phyloP scores from a whole-genome alignment of 163 green algal genomes.

The Chloromonas sp. region DNA sequence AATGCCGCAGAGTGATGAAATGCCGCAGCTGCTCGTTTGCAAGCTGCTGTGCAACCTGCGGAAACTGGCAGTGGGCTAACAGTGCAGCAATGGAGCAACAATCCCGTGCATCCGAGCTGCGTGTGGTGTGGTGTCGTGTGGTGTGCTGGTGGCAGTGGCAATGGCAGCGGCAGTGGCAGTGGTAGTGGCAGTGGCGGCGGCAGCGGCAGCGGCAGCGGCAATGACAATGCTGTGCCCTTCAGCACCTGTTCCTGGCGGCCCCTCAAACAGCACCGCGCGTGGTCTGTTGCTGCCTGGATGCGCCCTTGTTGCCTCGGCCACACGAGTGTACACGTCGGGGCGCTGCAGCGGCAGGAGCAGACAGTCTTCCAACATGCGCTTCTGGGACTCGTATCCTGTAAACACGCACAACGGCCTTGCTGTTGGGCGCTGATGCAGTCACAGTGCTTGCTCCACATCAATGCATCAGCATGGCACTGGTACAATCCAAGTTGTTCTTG shows the following conservation, averaged over 20 bases:
- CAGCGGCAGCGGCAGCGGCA: too few species aligned
- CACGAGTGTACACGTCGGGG: constrained; percentile 58
- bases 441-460: background rate
- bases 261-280: constrained; percentile 84
- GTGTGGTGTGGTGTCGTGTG: too few species aligned
- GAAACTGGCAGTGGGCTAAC: too few species aligned
- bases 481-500: background rate
- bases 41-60: too few species aligned
- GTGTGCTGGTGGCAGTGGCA: too few species aligned
- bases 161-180: too few species aligned
- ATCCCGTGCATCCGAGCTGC: too few species aligned
- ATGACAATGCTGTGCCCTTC: too few species aligned
- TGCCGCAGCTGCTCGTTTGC: too few species aligned
- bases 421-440: background rate
- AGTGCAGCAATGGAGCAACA: too few species aligned
- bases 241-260: constrained; percentile 9
- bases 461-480: background rate
- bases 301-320: constrained; percentile 56
- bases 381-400: constrained; percentile 80
- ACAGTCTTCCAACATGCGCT: constrained; percentile 82
- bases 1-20: too few species aligned
- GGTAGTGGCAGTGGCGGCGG: too few species aligned
- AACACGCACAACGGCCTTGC: background rate
- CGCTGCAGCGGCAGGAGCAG: constrained; percentile 81
- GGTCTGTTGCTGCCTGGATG: constrained; percentile 53